These are phyloP conservation scores for Geranium incanum DNA, from an alignment of 441 rosid genomes.

Conservation along the genomic window DNA sequence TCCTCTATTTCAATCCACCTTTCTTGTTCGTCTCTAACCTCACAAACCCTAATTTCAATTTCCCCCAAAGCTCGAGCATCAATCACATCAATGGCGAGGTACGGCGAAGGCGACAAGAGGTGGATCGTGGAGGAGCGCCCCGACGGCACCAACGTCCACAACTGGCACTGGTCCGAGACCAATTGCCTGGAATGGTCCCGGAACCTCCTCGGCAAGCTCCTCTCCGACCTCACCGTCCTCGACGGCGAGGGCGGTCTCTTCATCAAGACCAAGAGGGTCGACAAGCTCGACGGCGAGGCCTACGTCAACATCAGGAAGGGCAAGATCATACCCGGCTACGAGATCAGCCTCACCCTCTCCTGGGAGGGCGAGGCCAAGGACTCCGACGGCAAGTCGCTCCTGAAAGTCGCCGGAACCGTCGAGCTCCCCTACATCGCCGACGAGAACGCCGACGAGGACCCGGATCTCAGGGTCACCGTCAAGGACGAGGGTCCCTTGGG, in stretches of 20 bases:
- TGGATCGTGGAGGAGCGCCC: constrained; percentile 95
- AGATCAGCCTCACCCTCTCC: constrained; percentile 46
- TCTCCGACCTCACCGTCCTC: constrained; percentile 47
- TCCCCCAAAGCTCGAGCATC: background rate
- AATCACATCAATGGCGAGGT: constrained; percentile 54
- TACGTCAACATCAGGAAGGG: constrained; percentile 87
- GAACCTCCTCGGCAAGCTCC: constrained; percentile 40
- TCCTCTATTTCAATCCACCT: background rate
- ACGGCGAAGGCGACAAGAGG: constrained; percentile 93
- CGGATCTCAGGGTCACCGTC: constrained; percentile 58
- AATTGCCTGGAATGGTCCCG: constrained; percentile 84
- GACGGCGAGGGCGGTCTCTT: constrained; percentile 58
- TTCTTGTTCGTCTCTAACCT: background rate
- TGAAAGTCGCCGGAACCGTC: constrained; percentile 62
- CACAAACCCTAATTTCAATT: background rate
- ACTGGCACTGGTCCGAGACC: constrained; percentile 99
- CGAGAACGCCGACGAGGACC: constrained; percentile 91
- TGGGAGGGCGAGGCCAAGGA: constrained; percentile 91
- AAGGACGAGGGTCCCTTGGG: constrained; percentile 74
- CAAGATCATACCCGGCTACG: constrained; percentile 88
- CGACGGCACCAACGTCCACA: constrained; percentile 95
- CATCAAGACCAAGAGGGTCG: constrained; percentile 48
- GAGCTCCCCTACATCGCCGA: constrained; percentile 88
- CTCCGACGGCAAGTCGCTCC: constrained; percentile 47
- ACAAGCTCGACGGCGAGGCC: constrained; percentile 81